Evolutionary conservation across 169 alveolate genomes (phyloP), one percentile per base, ranked within the genome.

Genomic region (Plasmodium adleri): DNA sequence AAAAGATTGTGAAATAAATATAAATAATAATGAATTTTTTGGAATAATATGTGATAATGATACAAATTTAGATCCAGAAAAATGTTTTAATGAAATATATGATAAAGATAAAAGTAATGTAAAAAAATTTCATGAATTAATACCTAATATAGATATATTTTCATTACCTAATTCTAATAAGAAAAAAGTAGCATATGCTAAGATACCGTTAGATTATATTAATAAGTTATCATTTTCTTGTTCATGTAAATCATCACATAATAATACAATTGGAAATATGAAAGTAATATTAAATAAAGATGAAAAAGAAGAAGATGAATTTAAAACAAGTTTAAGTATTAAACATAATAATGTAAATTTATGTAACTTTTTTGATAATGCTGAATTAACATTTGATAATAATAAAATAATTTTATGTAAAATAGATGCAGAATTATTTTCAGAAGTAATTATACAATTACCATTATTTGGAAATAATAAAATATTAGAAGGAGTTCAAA

Each of bases 351-450:
- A 83, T 26, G 56, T 39, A 0, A 68, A 83, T 26, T 32, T 83
- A 6, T 83, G 91, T 28, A 83, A 83, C 66, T 83, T 83, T 15
- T 83, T 15, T 28, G 85, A 83, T 32, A 62, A 70, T 70, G 54
- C 70, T 20, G 72, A 49, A 7, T 45, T 83, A 20, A 43, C 66
- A 0, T 49, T 83, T 70, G 49, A 39, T 28, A 9, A 71, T 28
- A 39, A 54, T 22, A 70, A 83, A 43, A 45, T 49, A 1, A 24
- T 83, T 13, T 28, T 68, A 70, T 83, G 91, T 70, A 70, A 83
- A 32, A 54, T 83, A 0, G 85, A 83, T 9, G 59, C 86, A 70
- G 86, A 28, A 1, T 2, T 71, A 12, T 83, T 83, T 45, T 70
- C 91, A 20, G 91, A 83, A 72, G 91, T 83, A 7, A 24, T 59